Percentiles rank a stretch among this genome's conserved stretches.
These are phyloP conservation scores for Lecanicillium sp. DNA, from an alignment of 2,329 filamentous ascomycete species.

Conservation along the genomic window DNA sequence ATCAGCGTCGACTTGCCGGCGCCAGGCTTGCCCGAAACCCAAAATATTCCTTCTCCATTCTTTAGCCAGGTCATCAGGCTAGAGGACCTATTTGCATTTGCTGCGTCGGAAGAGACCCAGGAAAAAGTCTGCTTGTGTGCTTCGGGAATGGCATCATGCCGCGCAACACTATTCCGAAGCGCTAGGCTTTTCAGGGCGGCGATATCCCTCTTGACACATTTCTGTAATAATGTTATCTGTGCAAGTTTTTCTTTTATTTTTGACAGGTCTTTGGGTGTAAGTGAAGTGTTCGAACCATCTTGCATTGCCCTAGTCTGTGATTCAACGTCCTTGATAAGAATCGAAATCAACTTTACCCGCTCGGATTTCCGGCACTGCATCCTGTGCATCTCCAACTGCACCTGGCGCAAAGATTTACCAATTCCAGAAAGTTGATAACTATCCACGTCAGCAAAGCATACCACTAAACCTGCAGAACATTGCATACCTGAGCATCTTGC, in stretches of 20 bases:
- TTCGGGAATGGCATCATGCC: constrained; percentile 7
- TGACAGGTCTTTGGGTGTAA: not conserved
- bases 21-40: constrained; percentile 35
- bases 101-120: constrained; percentile 4
- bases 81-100: not conserved
- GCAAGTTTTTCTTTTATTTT: not conserved
- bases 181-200: not conserved
- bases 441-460: not conserved
- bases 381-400: constrained; percentile 3
- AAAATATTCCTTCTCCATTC: constrained; percentile 17
- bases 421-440: not conserved
- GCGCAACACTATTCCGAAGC: constrained; percentile 1
- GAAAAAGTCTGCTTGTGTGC: constrained; percentile 7
- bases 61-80: constrained; percentile 15
- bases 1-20: constrained; percentile 40
- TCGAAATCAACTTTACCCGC: not conserved
- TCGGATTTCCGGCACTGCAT: constrained; percentile 1
- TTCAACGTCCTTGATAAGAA: not conserved
- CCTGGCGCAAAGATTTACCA: not conserved
- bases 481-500: not conserved
- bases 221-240: not conserved
- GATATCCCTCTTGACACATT: not conserved
- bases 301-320: not conserved
- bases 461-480: not conserved
- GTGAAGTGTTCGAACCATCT: not conserved